phyloP scores from a whole-genome alignment of 345 rosid genomes.

The Kandelia obovata region DNA sequence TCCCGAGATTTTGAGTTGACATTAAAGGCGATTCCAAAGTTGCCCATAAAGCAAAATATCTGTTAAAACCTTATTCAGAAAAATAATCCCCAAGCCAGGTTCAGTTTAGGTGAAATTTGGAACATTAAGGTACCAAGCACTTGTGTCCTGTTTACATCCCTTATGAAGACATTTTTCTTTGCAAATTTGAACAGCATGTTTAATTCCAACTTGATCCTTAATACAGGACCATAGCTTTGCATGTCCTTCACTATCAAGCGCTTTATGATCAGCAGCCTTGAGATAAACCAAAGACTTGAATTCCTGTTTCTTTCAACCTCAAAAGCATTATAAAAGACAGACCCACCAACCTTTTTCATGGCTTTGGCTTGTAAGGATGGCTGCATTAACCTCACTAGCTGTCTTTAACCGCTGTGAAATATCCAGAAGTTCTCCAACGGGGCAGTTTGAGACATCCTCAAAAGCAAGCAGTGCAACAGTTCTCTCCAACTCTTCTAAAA shows the following conservation, averaged over 20 bases:
- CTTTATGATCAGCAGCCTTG: not conserved
- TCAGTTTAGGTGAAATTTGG: not conserved
- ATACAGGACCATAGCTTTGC: not conserved
- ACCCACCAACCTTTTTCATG: constrained; percentile 75
- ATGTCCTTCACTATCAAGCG: not conserved
- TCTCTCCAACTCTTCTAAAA: constrained; percentile 91
- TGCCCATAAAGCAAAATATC: no score
- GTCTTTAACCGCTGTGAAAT: constrained; percentile 91
- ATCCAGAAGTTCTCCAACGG: constrained; percentile 82
- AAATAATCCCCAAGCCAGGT: no score
- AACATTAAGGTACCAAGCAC: not conserved
- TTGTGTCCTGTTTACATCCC: not conserved
- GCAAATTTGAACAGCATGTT: not conserved
- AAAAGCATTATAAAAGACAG: not conserved
- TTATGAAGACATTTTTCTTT: not conserved
- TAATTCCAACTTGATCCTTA: not conserved
- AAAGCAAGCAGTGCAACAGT: constrained; percentile 89
- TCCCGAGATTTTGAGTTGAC: no score
- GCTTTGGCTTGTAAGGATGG: constrained; percentile 96
- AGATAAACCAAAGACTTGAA: not conserved
- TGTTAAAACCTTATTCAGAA: no score
- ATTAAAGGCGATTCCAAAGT: no score
- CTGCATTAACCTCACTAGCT: constrained; percentile 95
- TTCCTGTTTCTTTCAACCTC: not conserved
- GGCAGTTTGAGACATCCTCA: constrained; percentile 82